phyloP scores from a whole-genome alignment of 345 rosid genomes.

The Aurinia saxatilis region DNA sequence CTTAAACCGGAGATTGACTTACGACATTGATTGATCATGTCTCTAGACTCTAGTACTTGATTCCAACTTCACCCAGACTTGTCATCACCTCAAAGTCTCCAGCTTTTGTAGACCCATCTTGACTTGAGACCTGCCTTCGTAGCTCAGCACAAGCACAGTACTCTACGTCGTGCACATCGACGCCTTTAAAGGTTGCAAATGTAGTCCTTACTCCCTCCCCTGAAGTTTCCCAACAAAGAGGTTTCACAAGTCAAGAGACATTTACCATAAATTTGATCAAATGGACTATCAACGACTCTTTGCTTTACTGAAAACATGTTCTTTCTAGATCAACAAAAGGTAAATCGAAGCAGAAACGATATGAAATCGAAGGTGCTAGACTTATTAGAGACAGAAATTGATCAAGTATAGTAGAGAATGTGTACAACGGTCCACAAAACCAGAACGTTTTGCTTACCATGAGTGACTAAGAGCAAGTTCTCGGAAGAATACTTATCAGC shows the following conservation, averaged over 20 bases:
- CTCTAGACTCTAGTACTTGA: conserved; percentile 23
- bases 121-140: conserved; percentile 34
- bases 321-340: neutral
- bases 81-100: conserved; percentile 33
- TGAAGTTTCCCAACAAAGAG: conserved; percentile 17
- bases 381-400: neutral
- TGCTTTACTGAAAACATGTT: no score
- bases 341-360: neutral
- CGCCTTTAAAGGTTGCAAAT: conserved; percentile 41
- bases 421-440: neutral
- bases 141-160: conserved; percentile 68
- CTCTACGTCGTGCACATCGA: conserved; percentile 45
- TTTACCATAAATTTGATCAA: neutral
- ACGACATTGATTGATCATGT: neutral
- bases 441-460: conserved; percentile 36
- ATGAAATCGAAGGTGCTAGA: no score
- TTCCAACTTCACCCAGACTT: conserved; percentile 33
- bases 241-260: neutral
- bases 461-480: conserved; percentile 74
- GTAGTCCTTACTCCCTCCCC: conserved; percentile 87
- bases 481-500: conserved; percentile 74
- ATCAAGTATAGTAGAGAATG: neutral
- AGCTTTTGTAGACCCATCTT: conserved; percentile 27
- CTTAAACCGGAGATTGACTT: neutral
- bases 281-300: no score